Evolutionary conservation across 495 filamentous ascomycete genomes (phyloP).

Genomic region (Copromyces sp.): DNA sequence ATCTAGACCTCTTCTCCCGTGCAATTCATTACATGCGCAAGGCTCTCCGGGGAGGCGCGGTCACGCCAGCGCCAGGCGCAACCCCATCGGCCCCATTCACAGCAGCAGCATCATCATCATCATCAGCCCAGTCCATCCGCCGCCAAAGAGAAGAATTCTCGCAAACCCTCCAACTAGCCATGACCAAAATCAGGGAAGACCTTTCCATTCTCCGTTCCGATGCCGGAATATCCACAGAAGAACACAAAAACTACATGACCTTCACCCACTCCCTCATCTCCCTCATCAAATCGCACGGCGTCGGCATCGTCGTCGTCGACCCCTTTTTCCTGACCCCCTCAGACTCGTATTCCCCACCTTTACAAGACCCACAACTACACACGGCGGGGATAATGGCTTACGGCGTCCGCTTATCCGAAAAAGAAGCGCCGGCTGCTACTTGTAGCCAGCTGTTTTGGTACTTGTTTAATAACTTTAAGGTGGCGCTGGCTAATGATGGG

Average conservation of each 20-base stretch:
- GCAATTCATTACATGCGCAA: constrained; percentile 34
- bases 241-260: constrained; percentile 31
- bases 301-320: constrained; percentile 33
- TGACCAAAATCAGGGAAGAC: constrained; percentile 40
- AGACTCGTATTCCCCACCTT: constrained; percentile 35
- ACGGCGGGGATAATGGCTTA: constrained; percentile 39
- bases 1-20: constrained; percentile 27
- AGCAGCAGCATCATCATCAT: background rate
- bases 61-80: background rate
- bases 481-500: constrained; percentile 32
- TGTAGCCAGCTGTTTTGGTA: constrained; percentile 39
- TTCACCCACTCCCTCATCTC: constrained; percentile 36
- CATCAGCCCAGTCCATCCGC: constrained; percentile 8
- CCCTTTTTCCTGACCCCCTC: constrained; percentile 39
- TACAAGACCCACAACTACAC: constrained; percentile 40
- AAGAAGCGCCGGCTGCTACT: constrained; percentile 25
- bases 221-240: background rate
- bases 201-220: constrained; percentile 23
- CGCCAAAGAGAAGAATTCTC: constrained; percentile 24
- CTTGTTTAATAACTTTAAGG: constrained; percentile 40
- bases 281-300: constrained; percentile 35
- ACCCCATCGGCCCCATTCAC: background rate
- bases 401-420: constrained; percentile 34
- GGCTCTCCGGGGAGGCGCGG: constrained; percentile 13
- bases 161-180: constrained; percentile 26